Percentiles rank a stretch among this genome's conserved stretches.
These are phyloP conservation scores for Heterobasidion annosum DNA, from an alignment of 1,284 basidiomycete genomes.

Conservation along the genomic window DNA sequence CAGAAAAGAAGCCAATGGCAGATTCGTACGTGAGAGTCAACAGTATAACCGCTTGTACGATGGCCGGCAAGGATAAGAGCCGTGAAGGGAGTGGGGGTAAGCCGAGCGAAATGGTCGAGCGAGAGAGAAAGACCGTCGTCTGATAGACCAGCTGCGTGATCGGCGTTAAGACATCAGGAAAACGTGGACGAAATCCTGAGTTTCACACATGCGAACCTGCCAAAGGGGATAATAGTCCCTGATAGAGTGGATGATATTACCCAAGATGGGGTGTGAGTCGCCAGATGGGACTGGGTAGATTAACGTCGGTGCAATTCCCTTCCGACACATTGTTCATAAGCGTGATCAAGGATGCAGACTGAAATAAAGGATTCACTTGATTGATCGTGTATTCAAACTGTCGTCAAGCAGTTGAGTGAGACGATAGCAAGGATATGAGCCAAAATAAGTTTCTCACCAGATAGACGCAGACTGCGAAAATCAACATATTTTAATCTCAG, in stretches of 20 bases:
- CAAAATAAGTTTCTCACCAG: conserved; percentile 35
- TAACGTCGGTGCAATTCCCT: conserved; percentile 88
- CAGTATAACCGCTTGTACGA: conserved; percentile 62
- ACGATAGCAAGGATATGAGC: not conserved
- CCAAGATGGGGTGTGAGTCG: conserved; percentile 50
- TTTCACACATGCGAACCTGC: conserved; percentile 46
- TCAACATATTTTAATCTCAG: conserved; percentile 3
- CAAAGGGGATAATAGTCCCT: conserved; percentile 94
- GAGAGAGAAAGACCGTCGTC: conserved; percentile 91
- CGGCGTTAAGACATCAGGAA: not conserved
- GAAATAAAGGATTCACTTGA: conserved; percentile 39
- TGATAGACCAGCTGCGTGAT: conserved; percentile 75
- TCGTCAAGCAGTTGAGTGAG: conserved; percentile 3
- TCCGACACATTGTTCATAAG: not conserved
- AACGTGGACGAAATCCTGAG: not conserved
- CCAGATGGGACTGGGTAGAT: conserved; percentile 78
- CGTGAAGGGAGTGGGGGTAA: conserved; percentile 73
- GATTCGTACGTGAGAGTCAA: conserved; percentile 55
- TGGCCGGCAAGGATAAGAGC: conserved; percentile 67
- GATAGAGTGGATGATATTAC: conserved; percentile 75
- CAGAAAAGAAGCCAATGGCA: conserved; percentile 53
- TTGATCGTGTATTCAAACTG: conserved; percentile 93
- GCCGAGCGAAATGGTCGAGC: conserved; percentile 85
- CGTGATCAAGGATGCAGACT: not conserved
- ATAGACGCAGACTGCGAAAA: conserved; percentile 63